Percentiles rank a stretch among this genome's conserved stretches.
These are phyloP conservation scores for Dalbergia cultrata DNA, from an alignment of 306 rosid species.

Conservation along the genomic window DNA sequence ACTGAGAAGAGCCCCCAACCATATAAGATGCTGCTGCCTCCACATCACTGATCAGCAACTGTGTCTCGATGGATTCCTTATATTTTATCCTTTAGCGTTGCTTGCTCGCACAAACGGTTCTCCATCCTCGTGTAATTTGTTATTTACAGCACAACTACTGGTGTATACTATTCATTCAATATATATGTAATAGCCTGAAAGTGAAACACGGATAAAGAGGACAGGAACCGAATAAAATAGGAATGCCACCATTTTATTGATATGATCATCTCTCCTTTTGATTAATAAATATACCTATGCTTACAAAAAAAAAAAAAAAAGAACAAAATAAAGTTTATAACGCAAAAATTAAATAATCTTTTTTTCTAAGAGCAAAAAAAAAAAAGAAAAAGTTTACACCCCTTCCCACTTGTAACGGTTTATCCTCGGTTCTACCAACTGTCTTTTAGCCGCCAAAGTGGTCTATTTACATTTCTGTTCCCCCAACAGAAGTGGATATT, in stretches of 20 bases:
- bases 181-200: no score
- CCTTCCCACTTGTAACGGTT: constrained; percentile 58
- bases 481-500: constrained; percentile 45
- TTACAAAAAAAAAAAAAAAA: constrained; percentile 50
- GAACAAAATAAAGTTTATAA: constrained; percentile 45
- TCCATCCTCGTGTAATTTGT: neutral
- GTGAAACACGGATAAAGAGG: neutral
- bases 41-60: neutral
- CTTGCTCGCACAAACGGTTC: neutral
- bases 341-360: constrained; percentile 51
- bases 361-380: constrained; percentile 43
- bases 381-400: constrained; percentile 36
- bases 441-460: constrained; percentile 56
- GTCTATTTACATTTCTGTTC: constrained; percentile 76
- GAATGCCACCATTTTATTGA: constrained; percentile 68
- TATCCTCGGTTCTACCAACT: constrained; percentile 56
- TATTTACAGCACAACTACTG: neutral
- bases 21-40: neutral
- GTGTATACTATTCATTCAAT: neutral
- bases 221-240: constrained; percentile 30
- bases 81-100: no score
- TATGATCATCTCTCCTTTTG: constrained; percentile 49
- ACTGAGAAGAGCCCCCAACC: no score
- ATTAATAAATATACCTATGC: constrained; percentile 62
- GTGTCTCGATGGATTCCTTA: neutral